Base-by-base conservation (phyloP, 192 early-diverging fungal genomes). In the Backusella psychrophila region DNA sequence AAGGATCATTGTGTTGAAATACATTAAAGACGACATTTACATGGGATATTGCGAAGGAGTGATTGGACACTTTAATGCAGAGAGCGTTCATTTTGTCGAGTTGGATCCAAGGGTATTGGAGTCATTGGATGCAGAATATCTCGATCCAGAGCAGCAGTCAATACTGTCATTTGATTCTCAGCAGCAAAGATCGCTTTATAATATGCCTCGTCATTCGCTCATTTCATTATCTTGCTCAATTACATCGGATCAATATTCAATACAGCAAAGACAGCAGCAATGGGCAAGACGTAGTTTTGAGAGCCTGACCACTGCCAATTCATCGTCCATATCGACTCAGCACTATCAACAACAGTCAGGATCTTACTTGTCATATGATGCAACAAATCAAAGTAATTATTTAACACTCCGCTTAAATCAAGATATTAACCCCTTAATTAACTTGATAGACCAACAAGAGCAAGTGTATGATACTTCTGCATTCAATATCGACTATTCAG, bases 21-120 rank as follows among this genome's bases (percentile, higher is more conserved):
- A 63, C 9, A 63, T 63, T 3, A 14, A 63, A 9, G 8, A 89
- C 9, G 56, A 63, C 9, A 63, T 23, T 0, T 63, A 63, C 1
- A 11, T 63, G 87, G 89, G 89, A 4, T 88, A 86, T 63, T 90
- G 89, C 69, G 85, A 90, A 71, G 87, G 85, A 12, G 83, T 90
- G 5, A 72, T 87, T n/a, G 89, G 89, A 0, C 74, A 72, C 7
- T 88, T 88, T 67, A 78, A 77, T 34, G 89, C 85, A 33, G 79
- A 75, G 36, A 78, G 77, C 31, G 89, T 90, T 29, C 81, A 86
- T 23, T 88, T 90, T 75, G 82, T 83, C 17, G 82, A 83, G 69
- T 66, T 83, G 9, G 82, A 83, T 66, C 82, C 82, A 6, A 73
- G 79, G 23, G 82, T 83, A 52, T 52, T 83, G 38, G 79, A 79